phyloP scores from a whole-genome alignment of 2,329 filamentous ascomycete genomes.

The Domatiomyces catenatus region DNA sequence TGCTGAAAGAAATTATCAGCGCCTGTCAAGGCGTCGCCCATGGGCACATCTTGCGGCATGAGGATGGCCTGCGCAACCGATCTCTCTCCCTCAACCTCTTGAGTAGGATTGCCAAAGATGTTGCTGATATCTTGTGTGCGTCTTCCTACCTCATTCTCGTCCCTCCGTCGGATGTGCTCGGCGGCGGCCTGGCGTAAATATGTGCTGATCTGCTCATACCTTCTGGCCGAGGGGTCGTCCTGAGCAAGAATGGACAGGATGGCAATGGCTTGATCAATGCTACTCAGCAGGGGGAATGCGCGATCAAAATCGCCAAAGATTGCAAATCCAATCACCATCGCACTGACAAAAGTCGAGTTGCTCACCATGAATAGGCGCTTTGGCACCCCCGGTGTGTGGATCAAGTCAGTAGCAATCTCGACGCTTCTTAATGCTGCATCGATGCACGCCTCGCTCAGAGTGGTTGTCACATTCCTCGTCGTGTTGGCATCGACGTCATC shows the following conservation, averaged over 20 bases:
- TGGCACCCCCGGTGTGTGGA: constrained; percentile 14
- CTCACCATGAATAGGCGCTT: constrained; percentile 15
- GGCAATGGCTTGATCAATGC: constrained; percentile 15
- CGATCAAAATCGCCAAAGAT: constrained; percentile 19
- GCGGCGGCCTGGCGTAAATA: constrained; percentile 26
- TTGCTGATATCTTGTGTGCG: constrained; percentile 27
- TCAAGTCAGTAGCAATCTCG: constrained; percentile 16
- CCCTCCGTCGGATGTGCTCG: constrained; percentile 25
- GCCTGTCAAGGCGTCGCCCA: not conserved
- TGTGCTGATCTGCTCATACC: constrained; percentile 22
- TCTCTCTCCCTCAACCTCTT: constrained; percentile 9
- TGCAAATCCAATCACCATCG: constrained; percentile 16
- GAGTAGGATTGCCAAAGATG: constrained; percentile 24
- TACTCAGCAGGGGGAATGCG: constrained; percentile 17
- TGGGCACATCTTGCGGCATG: not conserved
- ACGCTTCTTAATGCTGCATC: constrained; percentile 26
- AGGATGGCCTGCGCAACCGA: constrained; percentile 2
- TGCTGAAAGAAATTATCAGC: not conserved
- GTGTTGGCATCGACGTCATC: not conserved
- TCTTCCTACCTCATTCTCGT: constrained; percentile 26
- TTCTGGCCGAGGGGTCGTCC: constrained; percentile 14
- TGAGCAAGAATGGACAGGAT: constrained; percentile 14
- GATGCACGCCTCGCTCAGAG: constrained; percentile 27
- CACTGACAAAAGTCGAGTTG: constrained; percentile 7
- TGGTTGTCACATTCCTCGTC: constrained; percentile 12